Evolutionary conservation across 1,139 yeast genomes (phyloP).

Genomic region (Yamadazyma epiphylla): DNA sequence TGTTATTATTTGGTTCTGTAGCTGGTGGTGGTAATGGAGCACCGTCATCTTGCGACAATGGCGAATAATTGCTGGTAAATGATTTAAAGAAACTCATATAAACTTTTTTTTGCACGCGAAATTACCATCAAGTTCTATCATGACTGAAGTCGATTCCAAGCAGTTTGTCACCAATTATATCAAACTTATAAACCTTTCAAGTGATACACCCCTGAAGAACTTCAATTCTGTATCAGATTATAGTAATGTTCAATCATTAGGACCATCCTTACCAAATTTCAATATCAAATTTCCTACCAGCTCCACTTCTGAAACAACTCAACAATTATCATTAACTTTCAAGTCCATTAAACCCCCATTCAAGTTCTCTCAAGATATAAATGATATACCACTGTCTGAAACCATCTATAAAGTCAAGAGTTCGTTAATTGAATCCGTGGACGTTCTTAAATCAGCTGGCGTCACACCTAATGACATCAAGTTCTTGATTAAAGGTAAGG

Average conservation of each 20-base stretch:
- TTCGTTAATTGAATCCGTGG: slow-evolving; percentile 25
- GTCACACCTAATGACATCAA: slow-evolving; percentile 31
- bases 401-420: slow-evolving; percentile 34
- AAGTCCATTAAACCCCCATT: slow-evolving; percentile 46
- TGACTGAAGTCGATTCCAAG: slow-evolving; percentile 10
- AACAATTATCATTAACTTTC: slow-evolving; percentile 20
- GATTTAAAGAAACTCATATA: slow-evolving; percentile 40
- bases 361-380: slow-evolving; percentile 29
- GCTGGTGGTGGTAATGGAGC: slow-evolving; percentile 42
- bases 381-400: slow-evolving; percentile 18
- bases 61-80: slow-evolving; percentile 25
- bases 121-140: slow-evolving; percentile 1
- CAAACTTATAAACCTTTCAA: slow-evolving; percentile 18
- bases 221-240: slow-evolving; percentile 34
- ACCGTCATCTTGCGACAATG: slow-evolving; percentile 32
- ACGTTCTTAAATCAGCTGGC: slow-evolving; percentile 18
- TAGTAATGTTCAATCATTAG: slow-evolving; percentile 29
- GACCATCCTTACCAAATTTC: slow-evolving; percentile 38
- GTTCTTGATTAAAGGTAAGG: slow-evolving; percentile 42
- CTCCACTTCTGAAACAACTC: slow-evolving; percentile 2
- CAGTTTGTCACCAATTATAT: slow-evolving; percentile 33
- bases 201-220: slow-evolving; percentile 9
- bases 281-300: slow-evolving; percentile 24
- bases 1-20: slow-evolving; percentile 17
- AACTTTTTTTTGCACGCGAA: slow-evolving; percentile 2